Evolutionary conservation across 441 rosid species (phyloP).

Genomic region (Pelargonium myrrhifolium): DNA sequence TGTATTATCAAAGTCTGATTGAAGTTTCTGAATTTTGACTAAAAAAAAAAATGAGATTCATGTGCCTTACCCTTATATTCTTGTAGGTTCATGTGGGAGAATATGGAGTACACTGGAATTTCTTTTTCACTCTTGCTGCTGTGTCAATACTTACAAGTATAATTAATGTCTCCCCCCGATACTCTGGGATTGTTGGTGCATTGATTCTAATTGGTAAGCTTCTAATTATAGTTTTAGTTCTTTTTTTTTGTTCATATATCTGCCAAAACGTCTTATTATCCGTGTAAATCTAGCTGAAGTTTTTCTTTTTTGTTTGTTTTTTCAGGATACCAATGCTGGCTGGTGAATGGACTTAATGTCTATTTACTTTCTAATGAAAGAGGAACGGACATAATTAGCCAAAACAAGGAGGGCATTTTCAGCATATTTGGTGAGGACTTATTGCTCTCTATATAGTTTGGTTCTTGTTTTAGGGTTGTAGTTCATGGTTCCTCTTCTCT

Average conservation of each 20-base stretch:
- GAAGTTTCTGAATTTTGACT: background rate
- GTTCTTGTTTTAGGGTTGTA: no score
- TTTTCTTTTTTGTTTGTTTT: constrained; percentile 19
- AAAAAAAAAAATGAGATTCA: background rate
- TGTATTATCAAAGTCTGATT: background rate
- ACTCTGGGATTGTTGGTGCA: constrained; percentile 68
- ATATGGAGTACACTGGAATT: constrained; percentile 91
- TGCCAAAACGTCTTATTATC: constrained; percentile 9
- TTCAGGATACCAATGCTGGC: constrained; percentile 70
- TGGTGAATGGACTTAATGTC: constrained; percentile 53
- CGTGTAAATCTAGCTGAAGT: constrained; percentile 9
- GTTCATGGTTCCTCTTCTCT: no score
- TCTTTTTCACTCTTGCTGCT: constrained; percentile 87
- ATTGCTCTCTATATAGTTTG: no score
- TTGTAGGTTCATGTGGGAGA: constrained; percentile 69
- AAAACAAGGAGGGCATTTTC: constrained; percentile 83
- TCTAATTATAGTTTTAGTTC: constrained; percentile 10
- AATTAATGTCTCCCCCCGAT: constrained; percentile 49
- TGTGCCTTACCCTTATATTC: background rate
- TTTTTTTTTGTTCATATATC: constrained; percentile 11
- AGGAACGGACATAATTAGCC: constrained; percentile 62
- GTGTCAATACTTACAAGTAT: constrained; percentile 61
- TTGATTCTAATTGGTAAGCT: constrained; percentile 51
- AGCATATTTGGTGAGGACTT: constrained; percentile 58
- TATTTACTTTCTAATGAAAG: constrained; percentile 65